Conservation (phyloP, 768 basidiomycete species). For the Agaricus bisporus region DNA sequence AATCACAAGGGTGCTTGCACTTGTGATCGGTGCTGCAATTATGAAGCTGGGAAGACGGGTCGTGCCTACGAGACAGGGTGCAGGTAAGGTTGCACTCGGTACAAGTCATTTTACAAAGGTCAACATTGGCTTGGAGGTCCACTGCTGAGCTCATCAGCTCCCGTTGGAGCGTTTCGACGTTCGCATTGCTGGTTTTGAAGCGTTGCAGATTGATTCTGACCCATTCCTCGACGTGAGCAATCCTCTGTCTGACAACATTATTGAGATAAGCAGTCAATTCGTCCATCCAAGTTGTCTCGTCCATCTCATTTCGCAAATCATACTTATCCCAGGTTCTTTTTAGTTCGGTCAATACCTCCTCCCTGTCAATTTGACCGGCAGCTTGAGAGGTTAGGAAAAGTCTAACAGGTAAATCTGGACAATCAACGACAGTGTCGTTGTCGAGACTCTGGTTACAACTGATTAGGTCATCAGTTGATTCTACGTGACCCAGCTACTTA, state of each 20-base stretch:
- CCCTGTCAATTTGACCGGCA: constrained; percentile 14
- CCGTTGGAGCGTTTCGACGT: constrained; percentile 39
- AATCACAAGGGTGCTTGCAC: constrained; percentile 40
- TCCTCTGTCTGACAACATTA: constrained; percentile 32
- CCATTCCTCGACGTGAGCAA: constrained; percentile 47
- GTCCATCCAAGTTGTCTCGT: constrained; percentile 37
- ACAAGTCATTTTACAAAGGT: constrained; percentile 47
- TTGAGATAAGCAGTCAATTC: constrained; percentile 33
- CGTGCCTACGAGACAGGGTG: constrained; percentile 38
- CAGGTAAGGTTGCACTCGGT: constrained; percentile 43
- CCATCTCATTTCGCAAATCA: constrained; percentile 23
- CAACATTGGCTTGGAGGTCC: constrained; percentile 37
- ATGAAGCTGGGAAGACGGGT: constrained; percentile 28
- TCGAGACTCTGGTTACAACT: constrained; percentile 42
- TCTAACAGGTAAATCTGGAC: constrained; percentile 27
- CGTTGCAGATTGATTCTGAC: constrained; percentile 40
- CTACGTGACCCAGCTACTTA: constrained; percentile 12
- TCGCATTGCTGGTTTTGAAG: constrained; percentile 38
- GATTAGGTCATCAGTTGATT: background rate
- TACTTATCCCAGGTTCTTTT: constrained; percentile 25
- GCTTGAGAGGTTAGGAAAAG: constrained; percentile 24
- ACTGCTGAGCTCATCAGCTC: constrained; percentile 35
- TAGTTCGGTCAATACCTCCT: constrained; percentile 17
- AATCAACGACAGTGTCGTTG: constrained; percentile 33
- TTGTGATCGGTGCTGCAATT: constrained; percentile 45